Evolutionary conservation across 163 green algal species (phyloP).

Genomic region (Scenedesmus sp.): DNA sequence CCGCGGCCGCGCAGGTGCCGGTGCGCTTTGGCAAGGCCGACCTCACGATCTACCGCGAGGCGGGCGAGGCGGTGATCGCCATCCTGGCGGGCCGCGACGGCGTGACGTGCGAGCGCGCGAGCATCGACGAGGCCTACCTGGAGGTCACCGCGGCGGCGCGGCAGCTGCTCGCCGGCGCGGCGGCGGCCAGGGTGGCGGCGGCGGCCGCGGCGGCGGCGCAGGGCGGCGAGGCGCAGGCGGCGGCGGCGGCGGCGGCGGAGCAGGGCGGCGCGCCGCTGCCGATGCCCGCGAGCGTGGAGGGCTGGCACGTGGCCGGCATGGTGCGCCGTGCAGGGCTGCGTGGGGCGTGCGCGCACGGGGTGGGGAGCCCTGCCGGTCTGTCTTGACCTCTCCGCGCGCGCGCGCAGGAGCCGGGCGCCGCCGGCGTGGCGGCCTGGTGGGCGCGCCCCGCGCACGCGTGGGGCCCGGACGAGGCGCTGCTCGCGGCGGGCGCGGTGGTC

Average conservation of each 20-base stretch:
- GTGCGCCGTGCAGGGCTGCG: slow-evolving; percentile 16
- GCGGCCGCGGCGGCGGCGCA: neutral
- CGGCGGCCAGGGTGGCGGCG: neutral
- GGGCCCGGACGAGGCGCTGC: slow-evolving; percentile 64
- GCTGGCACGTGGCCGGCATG: slow-evolving; percentile 43
- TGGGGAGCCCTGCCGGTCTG: too few species aligned
- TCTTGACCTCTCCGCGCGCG: too few species aligned
- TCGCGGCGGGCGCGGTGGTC: slow-evolving; percentile 67
- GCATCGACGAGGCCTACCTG: slow-evolving; percentile 76
- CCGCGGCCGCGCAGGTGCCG: slow-evolving; percentile 80
- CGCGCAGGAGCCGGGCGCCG: slow-evolving; percentile 18
- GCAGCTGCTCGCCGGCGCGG: slow-evolving; percentile 51
- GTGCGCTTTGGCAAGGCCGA: slow-evolving; percentile 82
- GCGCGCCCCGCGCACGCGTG: slow-evolving; percentile 49
- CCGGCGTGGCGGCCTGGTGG: slow-evolving; percentile 58
- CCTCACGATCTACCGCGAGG: slow-evolving; percentile 74
- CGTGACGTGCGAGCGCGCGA: slow-evolving; percentile 65
- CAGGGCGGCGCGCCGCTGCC: neutral
- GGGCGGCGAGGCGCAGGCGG: neutral
- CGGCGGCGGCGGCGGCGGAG: neutral
- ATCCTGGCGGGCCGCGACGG: slow-evolving; percentile 72
- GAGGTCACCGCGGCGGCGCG: slow-evolving; percentile 80
- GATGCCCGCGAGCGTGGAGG: slow-evolving; percentile 25
- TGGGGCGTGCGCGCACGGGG: too few species aligned
- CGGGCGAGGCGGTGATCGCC: slow-evolving; percentile 53